Evolutionary conservation across 768 basidiomycete species (phyloP).

Genomic region (Xanthoconium purpureum): DNA sequence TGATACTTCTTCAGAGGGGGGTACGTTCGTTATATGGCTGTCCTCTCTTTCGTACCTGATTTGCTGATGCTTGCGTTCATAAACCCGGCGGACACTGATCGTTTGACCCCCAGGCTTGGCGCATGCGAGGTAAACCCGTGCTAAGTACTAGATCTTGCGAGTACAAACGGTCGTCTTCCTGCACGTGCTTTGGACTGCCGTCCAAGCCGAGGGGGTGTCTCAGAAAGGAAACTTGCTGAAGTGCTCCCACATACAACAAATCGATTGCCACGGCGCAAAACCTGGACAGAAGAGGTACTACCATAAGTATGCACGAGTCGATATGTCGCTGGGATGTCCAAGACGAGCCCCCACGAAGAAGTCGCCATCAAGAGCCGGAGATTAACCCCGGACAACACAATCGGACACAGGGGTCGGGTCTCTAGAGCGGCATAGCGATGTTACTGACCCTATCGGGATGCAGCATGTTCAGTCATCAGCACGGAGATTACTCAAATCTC

Average conservation of each 20-base stretch:
- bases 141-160: background rate
- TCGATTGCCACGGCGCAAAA: background rate
- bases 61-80: too few relatives aligned
- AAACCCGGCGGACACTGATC: too few relatives aligned
- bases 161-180: background rate
- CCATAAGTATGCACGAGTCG: background rate
- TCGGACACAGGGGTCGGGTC: background rate
- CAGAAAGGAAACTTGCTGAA: background rate
- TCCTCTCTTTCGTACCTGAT: too few relatives aligned
- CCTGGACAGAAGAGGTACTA: background rate
- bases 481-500: background rate
- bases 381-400: background rate
- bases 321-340: background rate
- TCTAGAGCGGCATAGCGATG: background rate
- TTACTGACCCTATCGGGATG: background rate
- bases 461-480: background rate
- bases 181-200: background rate
- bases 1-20: too few relatives aligned
- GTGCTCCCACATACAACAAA: too few relatives aligned
- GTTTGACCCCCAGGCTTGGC: too few relatives aligned
- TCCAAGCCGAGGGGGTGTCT: background rate
- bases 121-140: too few relatives aligned
- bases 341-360: background rate
- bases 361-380: background rate
- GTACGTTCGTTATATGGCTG: too few relatives aligned